Conservation (phyloP, 805 yeast genomes). For the Ogataea corticis region DNA sequence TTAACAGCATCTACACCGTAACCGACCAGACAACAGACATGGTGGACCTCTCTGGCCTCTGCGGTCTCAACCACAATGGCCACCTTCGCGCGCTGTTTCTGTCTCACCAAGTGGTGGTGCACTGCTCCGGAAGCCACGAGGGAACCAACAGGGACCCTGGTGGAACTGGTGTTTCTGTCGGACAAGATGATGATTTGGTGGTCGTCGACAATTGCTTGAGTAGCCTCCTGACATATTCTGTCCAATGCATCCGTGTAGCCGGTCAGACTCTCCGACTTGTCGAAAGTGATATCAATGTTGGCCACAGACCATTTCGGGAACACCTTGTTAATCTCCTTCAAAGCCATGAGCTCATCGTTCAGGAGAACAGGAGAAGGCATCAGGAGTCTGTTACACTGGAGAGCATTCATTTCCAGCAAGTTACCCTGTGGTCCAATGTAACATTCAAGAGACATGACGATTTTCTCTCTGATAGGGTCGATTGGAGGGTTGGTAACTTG, state of each 20-base stretch:
- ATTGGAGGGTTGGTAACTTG: conserved; percentile 99
- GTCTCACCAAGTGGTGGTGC: conserved; percentile 93
- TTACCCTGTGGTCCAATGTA: conserved; percentile 99
- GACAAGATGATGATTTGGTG: conserved; percentile 74
- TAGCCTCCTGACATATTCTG: conserved; percentile 83
- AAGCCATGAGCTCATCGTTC: conserved; percentile 70
- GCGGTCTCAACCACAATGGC: conserved; percentile 92
- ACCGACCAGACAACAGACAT: conserved; percentile 89
- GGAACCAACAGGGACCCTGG: conserved; percentile 79
- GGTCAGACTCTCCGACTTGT: conserved; percentile 74
- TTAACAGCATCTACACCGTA: conserved; percentile 97
- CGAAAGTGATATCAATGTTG: conserved; percentile 85
- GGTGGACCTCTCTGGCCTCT: conserved; percentile 97
- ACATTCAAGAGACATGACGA: conserved; percentile 97
- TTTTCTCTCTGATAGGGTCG: conserved; percentile 95
- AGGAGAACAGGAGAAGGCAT: conserved; percentile 82
- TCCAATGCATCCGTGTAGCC: conserved; percentile 88
- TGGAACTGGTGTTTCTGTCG: conserved; percentile 61
- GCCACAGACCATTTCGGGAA: conserved; percentile 87
- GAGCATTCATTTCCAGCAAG: conserved; percentile 85
- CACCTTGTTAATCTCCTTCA: conserved; percentile 67
- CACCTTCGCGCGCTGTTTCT: conserved; percentile 93
- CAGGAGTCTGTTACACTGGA: conserved; percentile 86
- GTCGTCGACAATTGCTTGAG: conserved; percentile 75
- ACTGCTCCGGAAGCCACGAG: conserved; percentile 95